phyloP scores from a whole-genome alignment of 352 stramenopile genomes.

The Pythium vanterpoolii region DNA sequence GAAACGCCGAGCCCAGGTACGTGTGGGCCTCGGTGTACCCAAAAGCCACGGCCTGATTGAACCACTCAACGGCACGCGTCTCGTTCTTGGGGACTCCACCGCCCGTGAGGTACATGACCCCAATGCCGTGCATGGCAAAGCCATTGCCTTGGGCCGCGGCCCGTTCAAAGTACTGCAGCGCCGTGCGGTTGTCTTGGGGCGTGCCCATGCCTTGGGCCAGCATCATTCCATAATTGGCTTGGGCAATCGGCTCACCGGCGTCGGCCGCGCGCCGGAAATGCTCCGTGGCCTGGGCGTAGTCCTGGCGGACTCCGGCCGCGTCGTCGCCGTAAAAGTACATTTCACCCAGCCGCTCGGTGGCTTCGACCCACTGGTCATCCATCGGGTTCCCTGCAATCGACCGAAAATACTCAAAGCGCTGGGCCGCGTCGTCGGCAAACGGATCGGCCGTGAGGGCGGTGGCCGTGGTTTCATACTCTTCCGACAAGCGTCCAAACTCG shows the following conservation, averaged over 20 bases:
- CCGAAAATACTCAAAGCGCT: constrained; percentile 66
- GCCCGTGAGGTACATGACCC: constrained; percentile 56
- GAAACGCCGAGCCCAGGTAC: constrained; percentile 62
- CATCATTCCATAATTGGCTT: constrained; percentile 75
- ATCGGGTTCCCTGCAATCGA: constrained; percentile 52
- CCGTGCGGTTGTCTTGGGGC: constrained; percentile 48
- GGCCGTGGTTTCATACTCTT: constrained; percentile 30
- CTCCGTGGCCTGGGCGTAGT: constrained; percentile 44
- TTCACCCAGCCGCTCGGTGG: constrained; percentile 62
- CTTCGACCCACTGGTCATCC: constrained; percentile 54
- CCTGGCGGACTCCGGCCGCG: constrained; percentile 43
- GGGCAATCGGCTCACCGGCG: constrained; percentile 51
- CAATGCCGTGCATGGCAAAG: constrained; percentile 66
- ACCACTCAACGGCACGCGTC: constrained; percentile 52
- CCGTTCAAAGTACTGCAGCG: constrained; percentile 55
- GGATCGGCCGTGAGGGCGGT: constrained; percentile 21
- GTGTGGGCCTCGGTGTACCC: constrained; percentile 66
- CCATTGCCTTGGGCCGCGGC: constrained; percentile 51
- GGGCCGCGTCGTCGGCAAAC: constrained; percentile 39
- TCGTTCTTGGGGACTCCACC: constrained; percentile 55
- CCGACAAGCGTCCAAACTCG: constrained; percentile 47
- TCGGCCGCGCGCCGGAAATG: constrained; percentile 73
- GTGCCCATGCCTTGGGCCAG: constrained; percentile 64
- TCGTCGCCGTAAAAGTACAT: constrained; percentile 73
- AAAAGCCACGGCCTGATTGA: constrained; percentile 52